phyloP scores from a whole-genome alignment of 1,284 basidiomycete species.

The Naganishia sp. region DNA sequence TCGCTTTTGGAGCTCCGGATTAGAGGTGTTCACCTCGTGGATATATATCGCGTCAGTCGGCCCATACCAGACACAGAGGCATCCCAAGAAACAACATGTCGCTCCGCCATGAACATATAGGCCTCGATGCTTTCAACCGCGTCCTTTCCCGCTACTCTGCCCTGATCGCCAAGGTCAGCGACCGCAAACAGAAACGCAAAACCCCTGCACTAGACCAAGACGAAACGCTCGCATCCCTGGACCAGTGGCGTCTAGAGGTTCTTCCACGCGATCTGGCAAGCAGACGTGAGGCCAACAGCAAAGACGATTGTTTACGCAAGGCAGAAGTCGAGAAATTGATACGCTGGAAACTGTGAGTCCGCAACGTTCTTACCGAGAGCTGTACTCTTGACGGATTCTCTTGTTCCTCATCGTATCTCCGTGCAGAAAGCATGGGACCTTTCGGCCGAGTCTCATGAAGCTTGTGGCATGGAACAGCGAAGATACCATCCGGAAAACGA shows the following conservation, averaged over 20 bases:
- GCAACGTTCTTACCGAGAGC: too few species aligned
- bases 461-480: slow-evolving; percentile 24
- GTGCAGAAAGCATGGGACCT: slow-evolving; percentile 27
- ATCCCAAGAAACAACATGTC: slow-evolving; percentile 4
- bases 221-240: slow-evolving; percentile 14
- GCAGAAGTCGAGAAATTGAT: slow-evolving; percentile 28
- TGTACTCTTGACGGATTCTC: too few species aligned
- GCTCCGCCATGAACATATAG: slow-evolving; percentile 6
- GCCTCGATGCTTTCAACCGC: slow-evolving; percentile 3
- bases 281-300: background rate
- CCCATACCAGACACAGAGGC: background rate
- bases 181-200: slow-evolving; percentile 21
- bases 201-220: background rate
- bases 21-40: too few species aligned
- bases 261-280: background rate
- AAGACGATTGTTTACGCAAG: slow-evolving; percentile 16
- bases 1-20: background rate
- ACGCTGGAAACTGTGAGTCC: slow-evolving; percentile 31
- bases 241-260: slow-evolving; percentile 12
- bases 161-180: slow-evolving; percentile 1
- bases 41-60: too few species aligned
- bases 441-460: slow-evolving; percentile 29
- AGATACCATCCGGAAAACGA: slow-evolving; percentile 5
- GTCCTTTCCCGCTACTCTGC: slow-evolving; percentile 1
- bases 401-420: background rate